Conservation (phyloP, 495 filamentous ascomycete species). For the Hypoxylon trugodes region DNA sequence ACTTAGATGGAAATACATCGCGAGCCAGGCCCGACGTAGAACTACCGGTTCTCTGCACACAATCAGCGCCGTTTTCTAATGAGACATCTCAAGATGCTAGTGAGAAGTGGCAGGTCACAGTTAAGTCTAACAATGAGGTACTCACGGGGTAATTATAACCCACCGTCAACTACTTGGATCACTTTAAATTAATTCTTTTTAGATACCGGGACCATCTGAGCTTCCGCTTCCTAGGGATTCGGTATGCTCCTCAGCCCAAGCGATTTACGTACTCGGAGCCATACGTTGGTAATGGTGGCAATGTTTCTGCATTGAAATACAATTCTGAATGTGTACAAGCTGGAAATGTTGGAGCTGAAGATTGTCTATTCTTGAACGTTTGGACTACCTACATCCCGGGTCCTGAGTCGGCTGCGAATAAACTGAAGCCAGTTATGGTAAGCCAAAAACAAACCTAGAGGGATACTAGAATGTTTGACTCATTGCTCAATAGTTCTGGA, state of each 20-base stretch:
- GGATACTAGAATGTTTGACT: slow-evolving; percentile 30
- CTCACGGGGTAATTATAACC: slow-evolving; percentile 50
- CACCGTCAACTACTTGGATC: background rate
- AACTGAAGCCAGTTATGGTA: slow-evolving; percentile 59
- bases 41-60: slow-evolving; percentile 54
- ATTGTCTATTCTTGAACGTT: slow-evolving; percentile 65
- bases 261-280: slow-evolving; percentile 51
- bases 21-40: slow-evolving; percentile 7
- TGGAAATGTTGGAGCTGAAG: slow-evolving; percentile 48
- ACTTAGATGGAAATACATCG: slow-evolving; percentile 36
- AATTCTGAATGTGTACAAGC: slow-evolving; percentile 54
- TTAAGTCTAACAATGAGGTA: slow-evolving; percentile 54
- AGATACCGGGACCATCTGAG: slow-evolving; percentile 61
- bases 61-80: slow-evolving; percentile 56
- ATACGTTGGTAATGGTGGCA: slow-evolving; percentile 45
- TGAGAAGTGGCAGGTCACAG: slow-evolving; percentile 52
- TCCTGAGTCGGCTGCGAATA: slow-evolving; percentile 22
- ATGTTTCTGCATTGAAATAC: slow-evolving; percentile 49
- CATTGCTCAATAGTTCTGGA: slow-evolving; percentile 53
- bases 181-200: background rate
- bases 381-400: slow-evolving; percentile 61
- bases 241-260: slow-evolving; percentile 51
- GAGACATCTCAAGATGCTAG: slow-evolving; percentile 48
- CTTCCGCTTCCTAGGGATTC: slow-evolving; percentile 59
- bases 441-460: slow-evolving; percentile 47